These are phyloP conservation scores for Eucalyptus dawsonii DNA, from an alignment of 345 rosid genomes.

Conservation along the genomic window DNA sequence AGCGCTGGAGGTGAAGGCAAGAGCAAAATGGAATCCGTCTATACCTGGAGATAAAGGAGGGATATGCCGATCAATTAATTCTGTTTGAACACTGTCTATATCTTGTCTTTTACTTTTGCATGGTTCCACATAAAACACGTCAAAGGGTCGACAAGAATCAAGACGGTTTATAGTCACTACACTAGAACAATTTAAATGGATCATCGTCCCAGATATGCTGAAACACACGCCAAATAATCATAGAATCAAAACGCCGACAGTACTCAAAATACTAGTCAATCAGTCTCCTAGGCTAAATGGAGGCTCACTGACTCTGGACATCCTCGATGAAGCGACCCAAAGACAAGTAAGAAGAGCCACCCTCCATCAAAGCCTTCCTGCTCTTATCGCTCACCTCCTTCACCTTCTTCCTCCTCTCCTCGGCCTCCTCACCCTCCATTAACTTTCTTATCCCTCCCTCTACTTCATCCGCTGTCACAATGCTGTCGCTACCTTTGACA, in stretches of 20 bases:
- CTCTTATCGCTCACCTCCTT: slow-evolving; percentile 12
- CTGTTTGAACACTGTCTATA: not conserved
- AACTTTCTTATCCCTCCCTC: slow-evolving; percentile 22
- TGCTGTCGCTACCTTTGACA: not conserved
- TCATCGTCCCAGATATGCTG: not conserved
- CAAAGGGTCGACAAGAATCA: not conserved
- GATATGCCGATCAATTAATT: not conserved
- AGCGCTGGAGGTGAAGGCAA: not conserved
- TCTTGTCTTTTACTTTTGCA: not conserved
- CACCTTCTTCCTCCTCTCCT: slow-evolving; percentile 12
- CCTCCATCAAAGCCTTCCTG: slow-evolving; percentile 16
- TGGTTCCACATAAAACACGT: not conserved
- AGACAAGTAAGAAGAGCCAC: slow-evolving; percentile 31
- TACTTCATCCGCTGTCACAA: slow-evolving; percentile 6
- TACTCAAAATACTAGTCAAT: not conserved
- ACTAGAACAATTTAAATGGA: not conserved
- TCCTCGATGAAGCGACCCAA: slow-evolving; percentile 16
- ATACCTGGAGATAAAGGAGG: not conserved
- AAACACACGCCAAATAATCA: not conserved
- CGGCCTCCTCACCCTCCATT: slow-evolving; percentile 16
- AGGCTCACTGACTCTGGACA: not conserved
- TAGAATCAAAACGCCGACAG: not conserved
- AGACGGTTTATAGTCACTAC: not conserved
- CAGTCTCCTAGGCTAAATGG: not conserved
- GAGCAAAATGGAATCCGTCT: not conserved